A percentile compares a stretch with the other conserved stretches of the same genome.
These are phyloP conservation scores for Fagus sylvatica DNA, from an alignment of 306 rosid genomes.

Conservation along the genomic window DNA sequence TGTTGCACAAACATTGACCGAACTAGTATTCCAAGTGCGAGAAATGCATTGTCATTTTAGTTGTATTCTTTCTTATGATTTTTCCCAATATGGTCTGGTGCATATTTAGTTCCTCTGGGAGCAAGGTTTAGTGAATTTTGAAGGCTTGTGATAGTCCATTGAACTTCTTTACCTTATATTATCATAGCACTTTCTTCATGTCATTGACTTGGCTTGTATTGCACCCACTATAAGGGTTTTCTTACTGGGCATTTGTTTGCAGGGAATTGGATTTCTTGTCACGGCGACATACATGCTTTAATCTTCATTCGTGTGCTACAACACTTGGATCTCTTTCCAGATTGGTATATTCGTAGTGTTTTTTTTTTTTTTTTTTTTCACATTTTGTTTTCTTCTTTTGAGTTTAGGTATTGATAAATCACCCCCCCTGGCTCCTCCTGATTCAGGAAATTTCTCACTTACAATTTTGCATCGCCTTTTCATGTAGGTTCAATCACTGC, in stretches of 20 bases:
- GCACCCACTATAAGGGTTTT: constrained; percentile 16
- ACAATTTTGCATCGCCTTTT: constrained; percentile 21
- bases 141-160: neutral
- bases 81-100: neutral
- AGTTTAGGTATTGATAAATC: neutral
- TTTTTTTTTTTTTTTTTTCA: neutral
- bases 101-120: constrained; percentile 6
- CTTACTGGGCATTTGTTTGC: constrained; percentile 25
- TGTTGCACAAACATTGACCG: neutral
- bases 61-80: neutral
- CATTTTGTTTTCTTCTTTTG: neutral
- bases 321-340: constrained; percentile 94
- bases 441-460: constrained; percentile 4
- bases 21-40: constrained; percentile 8
- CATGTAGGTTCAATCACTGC: constrained; percentile 88
- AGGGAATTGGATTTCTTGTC: constrained; percentile 96
- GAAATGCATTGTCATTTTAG: constrained; percentile 14
- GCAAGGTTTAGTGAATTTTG: constrained; percentile 15
- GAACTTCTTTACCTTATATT: constrained; percentile 1
- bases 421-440: neutral
- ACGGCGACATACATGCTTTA: constrained; percentile 78
- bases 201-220: neutral
- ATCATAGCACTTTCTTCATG: neutral
- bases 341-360: constrained; percentile 58
- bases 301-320: constrained; percentile 87